Conservation (phyloP, 768 basidiomycete species). For the Trametes maxima region DNA sequence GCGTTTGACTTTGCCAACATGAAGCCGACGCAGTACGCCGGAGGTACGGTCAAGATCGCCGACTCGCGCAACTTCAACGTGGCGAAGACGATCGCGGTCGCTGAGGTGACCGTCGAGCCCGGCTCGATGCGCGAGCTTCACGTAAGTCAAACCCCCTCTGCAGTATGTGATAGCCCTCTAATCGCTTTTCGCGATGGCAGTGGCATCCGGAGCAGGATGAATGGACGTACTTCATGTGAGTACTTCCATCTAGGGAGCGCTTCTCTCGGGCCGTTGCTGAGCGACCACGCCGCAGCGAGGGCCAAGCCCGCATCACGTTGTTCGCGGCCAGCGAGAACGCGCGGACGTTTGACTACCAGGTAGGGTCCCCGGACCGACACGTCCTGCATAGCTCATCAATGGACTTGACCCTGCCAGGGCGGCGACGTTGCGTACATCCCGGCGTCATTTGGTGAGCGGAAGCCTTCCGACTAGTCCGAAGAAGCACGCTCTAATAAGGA, state of each 20-base stretch:
- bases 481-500: no score
- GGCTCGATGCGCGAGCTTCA: slow-evolving; percentile 65
- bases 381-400: not conserved
- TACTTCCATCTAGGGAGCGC: not conserved
- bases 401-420: slow-evolving; percentile 32
- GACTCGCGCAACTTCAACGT: slow-evolving; percentile 55
- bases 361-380: slow-evolving; percentile 3
- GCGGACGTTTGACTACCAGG: slow-evolving; percentile 47
- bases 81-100: slow-evolving; percentile 55
- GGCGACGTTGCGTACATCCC: slow-evolving; percentile 69
- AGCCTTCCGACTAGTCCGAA: not conserved
- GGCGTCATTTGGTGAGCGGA: slow-evolving; percentile 50
- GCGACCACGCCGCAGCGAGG: slow-evolving; percentile 41
- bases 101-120: slow-evolving; percentile 59
- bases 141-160: not conserved
- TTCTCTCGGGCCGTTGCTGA: not conserved
- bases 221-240: slow-evolving; percentile 44
- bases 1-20: slow-evolving; percentile 51
- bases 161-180: not conserved
- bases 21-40: slow-evolving; percentile 44
- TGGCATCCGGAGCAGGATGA: slow-evolving; percentile 75
- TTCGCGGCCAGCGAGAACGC: slow-evolving; percentile 44
- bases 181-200: slow-evolving; percentile 33
- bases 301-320: slow-evolving; percentile 38
- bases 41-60: slow-evolving; percentile 43